Evolutionary conservation across 257 asterid species (phyloP).

Genomic region (Leonotis leonurus): DNA sequence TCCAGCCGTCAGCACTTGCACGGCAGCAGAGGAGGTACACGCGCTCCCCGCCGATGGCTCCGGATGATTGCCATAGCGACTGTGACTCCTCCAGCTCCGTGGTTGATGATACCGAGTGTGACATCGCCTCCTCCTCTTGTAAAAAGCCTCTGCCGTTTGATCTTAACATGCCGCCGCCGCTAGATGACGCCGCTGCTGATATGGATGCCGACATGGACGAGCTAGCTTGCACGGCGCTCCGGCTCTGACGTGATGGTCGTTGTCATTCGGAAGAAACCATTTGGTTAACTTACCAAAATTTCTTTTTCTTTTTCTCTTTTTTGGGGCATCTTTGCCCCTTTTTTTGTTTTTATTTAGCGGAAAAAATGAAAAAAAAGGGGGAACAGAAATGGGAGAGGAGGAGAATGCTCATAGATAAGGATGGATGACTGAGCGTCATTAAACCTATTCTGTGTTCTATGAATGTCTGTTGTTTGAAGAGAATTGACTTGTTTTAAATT

Average conservation of each 20-base stretch:
- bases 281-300: not conserved
- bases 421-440: constrained; percentile 10
- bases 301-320: constrained; percentile 5
- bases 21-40: constrained; percentile 46
- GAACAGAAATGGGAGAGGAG: too few relatives aligned
- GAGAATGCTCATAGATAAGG: constrained; percentile 22
- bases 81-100: constrained; percentile 59
- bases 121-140: constrained; percentile 30
- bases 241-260: constrained; percentile 23
- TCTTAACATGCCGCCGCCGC: constrained; percentile 28
- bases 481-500: constrained; percentile 18
- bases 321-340: not conserved
- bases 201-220: constrained; percentile 33
- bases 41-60: constrained; percentile 59
- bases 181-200: constrained; percentile 13
- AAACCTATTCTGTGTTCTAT: constrained; percentile 17
- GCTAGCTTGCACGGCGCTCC: constrained; percentile 28
- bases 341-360: constrained; percentile 8
- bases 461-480: constrained; percentile 28
- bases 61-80: constrained; percentile 61
- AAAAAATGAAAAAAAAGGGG: not conserved
- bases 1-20: constrained; percentile 11
- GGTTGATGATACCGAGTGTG: constrained; percentile 40
- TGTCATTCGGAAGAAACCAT: constrained; percentile 18
- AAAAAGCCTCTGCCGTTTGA: constrained; percentile 36